Conservation (phyloP, 768 basidiomycete genomes). For the Leccinum broughii region DNA sequence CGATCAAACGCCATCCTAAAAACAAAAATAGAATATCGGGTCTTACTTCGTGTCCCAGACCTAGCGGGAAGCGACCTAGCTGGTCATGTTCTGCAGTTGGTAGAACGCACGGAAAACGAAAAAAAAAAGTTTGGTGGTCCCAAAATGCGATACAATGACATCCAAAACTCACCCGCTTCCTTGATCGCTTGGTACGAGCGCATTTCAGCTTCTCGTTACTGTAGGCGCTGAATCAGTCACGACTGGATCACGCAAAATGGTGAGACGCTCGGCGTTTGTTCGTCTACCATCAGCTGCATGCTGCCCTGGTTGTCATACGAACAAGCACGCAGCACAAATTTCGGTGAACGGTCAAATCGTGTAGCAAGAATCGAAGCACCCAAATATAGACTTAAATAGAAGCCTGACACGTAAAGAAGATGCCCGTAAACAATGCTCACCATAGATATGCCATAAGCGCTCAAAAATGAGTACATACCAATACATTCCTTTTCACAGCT, state of each 20-base stretch:
- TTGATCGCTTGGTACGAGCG: not conserved
- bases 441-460: not conserved
- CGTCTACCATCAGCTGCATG: too few relatives aligned
- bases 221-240: not conserved
- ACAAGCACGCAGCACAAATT: not conserved
- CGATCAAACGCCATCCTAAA: not conserved
- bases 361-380: not conserved
- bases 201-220: not conserved
- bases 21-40: not conserved
- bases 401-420: not conserved
- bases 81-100: not conserved
- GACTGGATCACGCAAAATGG: not conserved
- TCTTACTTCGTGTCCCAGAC: not conserved
- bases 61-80: not conserved
- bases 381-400: not conserved
- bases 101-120: not conserved
- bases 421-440: not conserved
- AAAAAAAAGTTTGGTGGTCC: too few relatives aligned
- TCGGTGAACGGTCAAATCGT: not conserved
- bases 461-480: not conserved
- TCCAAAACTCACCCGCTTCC: not conserved
- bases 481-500: not conserved
- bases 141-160: not conserved
- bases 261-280: not conserved
- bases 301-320: not conserved